phyloP scores from a whole-genome alignment of 768 basidiomycete species.

The Phaeotremella skinneri region DNA sequence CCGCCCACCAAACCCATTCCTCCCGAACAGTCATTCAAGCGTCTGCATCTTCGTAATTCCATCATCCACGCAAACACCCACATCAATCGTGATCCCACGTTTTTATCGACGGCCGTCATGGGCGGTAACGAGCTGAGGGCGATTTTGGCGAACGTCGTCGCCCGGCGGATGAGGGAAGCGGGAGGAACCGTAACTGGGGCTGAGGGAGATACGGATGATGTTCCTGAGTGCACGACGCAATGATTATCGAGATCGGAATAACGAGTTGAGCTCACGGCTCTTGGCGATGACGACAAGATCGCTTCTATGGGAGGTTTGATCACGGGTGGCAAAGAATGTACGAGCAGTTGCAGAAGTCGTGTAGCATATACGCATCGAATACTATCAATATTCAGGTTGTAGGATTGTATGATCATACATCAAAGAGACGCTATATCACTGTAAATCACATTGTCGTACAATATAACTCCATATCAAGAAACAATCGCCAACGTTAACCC shows the following conservation, averaged over 20 bases:
- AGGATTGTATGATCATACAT: too few relatives aligned
- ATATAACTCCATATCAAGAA: too few relatives aligned
- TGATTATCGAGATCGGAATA: background rate
- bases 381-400: too few relatives aligned
- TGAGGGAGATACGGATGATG: background rate
- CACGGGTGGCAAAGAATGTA: too few relatives aligned
- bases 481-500: too few relatives aligned
- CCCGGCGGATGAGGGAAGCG: background rate
- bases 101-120: background rate
- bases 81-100: background rate
- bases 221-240: background rate
- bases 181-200: background rate
- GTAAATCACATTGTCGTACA: background rate
- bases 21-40: constrained; percentile 22
- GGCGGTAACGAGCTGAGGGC: background rate
- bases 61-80: constrained; percentile 32
- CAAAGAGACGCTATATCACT: too few relatives aligned
- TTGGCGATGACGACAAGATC: background rate
- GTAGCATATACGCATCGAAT: too few relatives aligned
- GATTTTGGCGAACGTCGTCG: background rate
- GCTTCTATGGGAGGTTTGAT: too few relatives aligned
- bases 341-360: too few relatives aligned
- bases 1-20: background rate
- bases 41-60: constrained; percentile 16
- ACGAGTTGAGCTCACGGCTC: background rate